A percentile compares a stretch with the other conserved stretches of the same genome.
phyloP scores from a whole-genome alignment of 257 asterid genomes.

The Solanum habrochaites region DNA sequence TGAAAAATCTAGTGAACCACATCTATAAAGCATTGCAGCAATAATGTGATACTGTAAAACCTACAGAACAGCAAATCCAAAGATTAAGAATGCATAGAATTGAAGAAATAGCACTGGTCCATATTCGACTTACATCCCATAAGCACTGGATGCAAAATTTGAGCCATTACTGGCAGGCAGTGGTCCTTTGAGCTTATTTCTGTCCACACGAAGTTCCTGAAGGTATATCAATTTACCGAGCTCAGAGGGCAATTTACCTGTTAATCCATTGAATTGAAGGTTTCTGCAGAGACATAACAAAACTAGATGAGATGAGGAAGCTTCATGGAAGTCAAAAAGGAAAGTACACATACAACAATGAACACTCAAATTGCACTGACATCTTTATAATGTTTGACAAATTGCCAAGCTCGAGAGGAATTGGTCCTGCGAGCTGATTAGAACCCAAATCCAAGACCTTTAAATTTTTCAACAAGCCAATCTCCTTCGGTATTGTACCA shows the following conservation, averaged over 20 bases:
- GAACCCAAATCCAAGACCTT: slow-evolving; percentile 74
- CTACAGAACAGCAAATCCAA: neutral
- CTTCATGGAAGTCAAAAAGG: neutral
- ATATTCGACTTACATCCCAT: slow-evolving; percentile 45
- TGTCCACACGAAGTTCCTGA: slow-evolving; percentile 67
- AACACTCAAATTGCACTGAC: slow-evolving; percentile 35
- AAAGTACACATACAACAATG: neutral
- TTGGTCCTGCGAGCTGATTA: slow-evolving; percentile 67
- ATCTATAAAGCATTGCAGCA: neutral
- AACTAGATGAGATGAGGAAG: neutral
- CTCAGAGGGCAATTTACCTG: slow-evolving; percentile 72
- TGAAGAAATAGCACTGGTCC: neutral
- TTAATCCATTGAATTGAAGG: slow-evolving; percentile 80
- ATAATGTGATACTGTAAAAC: neutral
- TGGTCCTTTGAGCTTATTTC: slow-evolving; percentile 68
- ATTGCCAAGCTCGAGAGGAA: slow-evolving; percentile 80
- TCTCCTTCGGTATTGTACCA: slow-evolving; percentile 77
- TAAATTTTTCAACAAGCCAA: slow-evolving; percentile 66
- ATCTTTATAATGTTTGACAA: slow-evolving; percentile 45
- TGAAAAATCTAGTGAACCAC: neutral
- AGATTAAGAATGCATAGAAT: neutral
- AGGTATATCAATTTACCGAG: slow-evolving; percentile 66
- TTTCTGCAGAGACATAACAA: slow-evolving; percentile 31
- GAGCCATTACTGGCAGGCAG: slow-evolving; percentile 55
- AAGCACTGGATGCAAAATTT: slow-evolving; percentile 20